A percentile compares a stretch with the other conserved stretches of the same genome.
Evolutionary conservation across 139 green algal genomes (phyloP).

Genomic region (Chlorella ohadii): DNA sequence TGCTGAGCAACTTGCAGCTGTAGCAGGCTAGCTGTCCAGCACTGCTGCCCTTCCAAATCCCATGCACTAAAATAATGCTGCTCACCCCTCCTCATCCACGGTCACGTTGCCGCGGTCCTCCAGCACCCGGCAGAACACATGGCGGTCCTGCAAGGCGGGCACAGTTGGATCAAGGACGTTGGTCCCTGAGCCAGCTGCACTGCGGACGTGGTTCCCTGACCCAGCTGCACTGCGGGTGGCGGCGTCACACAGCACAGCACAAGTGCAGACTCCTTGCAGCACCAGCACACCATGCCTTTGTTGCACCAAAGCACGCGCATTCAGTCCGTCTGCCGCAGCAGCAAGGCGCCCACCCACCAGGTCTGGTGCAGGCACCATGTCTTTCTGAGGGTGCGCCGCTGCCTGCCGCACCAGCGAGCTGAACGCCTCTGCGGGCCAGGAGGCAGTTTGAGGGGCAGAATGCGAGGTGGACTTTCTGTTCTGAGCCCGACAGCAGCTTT

Average conservation of each 20-base stretch:
- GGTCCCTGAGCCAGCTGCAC: too few species aligned
- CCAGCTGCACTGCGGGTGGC: too few species aligned
- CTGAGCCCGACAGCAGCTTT: too few species aligned
- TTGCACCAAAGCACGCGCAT: too few species aligned
- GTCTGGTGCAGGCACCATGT: slow-evolving; percentile 57
- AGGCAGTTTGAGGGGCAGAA: not conserved
- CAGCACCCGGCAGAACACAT: slow-evolving; percentile 61
- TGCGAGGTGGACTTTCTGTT: too few species aligned
- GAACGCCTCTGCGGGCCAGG: slow-evolving; percentile 40
- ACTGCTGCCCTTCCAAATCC: not conserved
- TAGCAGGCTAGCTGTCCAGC: too few species aligned
- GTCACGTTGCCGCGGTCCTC: slow-evolving; percentile 53
- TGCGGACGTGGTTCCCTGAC: too few species aligned
- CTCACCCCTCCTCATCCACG: slow-evolving; percentile 54
- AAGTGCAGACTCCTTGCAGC: not conserved
- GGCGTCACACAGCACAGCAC: too few species aligned
- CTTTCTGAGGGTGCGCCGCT: slow-evolving; percentile 36
- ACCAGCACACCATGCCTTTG: too few species aligned
- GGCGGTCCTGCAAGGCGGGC: not conserved
- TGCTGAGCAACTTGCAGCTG: too few species aligned
- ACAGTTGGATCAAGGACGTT: not conserved
- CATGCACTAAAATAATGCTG: too few species aligned
- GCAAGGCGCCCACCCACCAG: slow-evolving; percentile 13
- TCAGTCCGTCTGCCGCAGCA: not conserved
- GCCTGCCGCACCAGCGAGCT: slow-evolving; percentile 51